Base-by-base conservation (phyloP, 2,329 filamentous ascomycete genomes). In the Bipolaris bicolor region DNA sequence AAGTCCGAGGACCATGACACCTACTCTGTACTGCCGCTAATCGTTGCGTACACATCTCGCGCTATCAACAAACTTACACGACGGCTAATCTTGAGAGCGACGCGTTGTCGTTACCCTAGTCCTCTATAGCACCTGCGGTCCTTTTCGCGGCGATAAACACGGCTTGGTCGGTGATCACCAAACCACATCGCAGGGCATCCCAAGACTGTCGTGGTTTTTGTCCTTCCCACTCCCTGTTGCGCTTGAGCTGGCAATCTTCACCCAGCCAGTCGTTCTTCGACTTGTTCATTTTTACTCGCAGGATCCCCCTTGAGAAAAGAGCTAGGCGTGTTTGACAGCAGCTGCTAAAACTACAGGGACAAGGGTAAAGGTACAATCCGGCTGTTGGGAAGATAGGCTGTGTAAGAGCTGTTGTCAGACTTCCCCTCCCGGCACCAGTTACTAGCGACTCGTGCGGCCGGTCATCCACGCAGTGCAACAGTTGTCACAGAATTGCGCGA, bases 401-500 rank as follows among this genome's bases (percentile, higher is more conserved):
- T 10, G 45, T 48, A 26, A 48, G 31, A 48, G 45, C 45, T 37
- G 33, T 33, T 39, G 48, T 39, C 41, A 29, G 47, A 53, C 36
- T 24, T 40, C 50, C 55, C 47, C 47, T 39, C 43, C 43, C 50
- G 52, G 41, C 47, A 33, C 46, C 48, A 41, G 52, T 46, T 49
- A 47, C 49, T 58, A 39, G 48, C 49, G 58, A 48, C 40, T 49
- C 44, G 50, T 44, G 46, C 48, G 22, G 48, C 34, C 20, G 37
- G 37, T 33, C n/a, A 20, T 47, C 40, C 46, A 44, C 50, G 50
- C 50, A 7, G 57, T 60, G 54, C 40, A 57, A 57, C 54, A n/a
- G 48, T 20, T 18, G 34, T 9, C 22, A 29, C 41, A 31, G 18
- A 37, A n/a, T 36, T 51, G 29, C 29, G 18, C 40, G 24, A 46